Conservation (phyloP, 2,329 filamentous ascomycete species). For the Teratosphaeria zuluensis region DNA sequence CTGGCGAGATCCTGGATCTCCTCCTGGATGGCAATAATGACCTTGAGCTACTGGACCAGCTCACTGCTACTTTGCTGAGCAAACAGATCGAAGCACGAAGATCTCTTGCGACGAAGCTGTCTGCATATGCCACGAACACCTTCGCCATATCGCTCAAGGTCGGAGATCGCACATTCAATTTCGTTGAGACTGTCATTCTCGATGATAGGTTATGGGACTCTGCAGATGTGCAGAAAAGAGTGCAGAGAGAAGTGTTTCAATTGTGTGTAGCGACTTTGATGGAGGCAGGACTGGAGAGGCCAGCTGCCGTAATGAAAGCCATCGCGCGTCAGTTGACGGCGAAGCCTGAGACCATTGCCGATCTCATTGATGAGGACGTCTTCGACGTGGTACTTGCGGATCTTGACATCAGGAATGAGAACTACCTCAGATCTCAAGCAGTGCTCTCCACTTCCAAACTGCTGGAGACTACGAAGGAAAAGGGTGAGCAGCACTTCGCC, state of each 20-base stretch:
- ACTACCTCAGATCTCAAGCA: slow-evolving; percentile 67
- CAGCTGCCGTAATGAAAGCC: slow-evolving; percentile 51
- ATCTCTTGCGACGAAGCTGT: slow-evolving; percentile 29
- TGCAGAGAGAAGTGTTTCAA: slow-evolving; percentile 53
- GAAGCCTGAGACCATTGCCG: slow-evolving; percentile 46
- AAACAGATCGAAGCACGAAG: slow-evolving; percentile 27
- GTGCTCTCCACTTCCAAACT: slow-evolving; percentile 75
- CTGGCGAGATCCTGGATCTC: slow-evolving; percentile 30
- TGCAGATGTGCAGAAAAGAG: slow-evolving; percentile 35
- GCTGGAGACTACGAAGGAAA: slow-evolving; percentile 64
- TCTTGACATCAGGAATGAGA: slow-evolving; percentile 71
- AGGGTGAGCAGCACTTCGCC: slow-evolving; percentile 54
- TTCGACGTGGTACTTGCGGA: slow-evolving; percentile 80
- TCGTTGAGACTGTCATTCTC: slow-evolving; percentile 32
- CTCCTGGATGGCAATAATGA: slow-evolving; percentile 31
- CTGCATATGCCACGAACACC: slow-evolving; percentile 30
- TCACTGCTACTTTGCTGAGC: slow-evolving; percentile 26
- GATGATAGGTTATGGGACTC: slow-evolving; percentile 33
- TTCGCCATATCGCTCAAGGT: slow-evolving; percentile 36
- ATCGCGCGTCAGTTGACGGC: slow-evolving; percentile 50
- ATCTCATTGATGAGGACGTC: slow-evolving; percentile 63
- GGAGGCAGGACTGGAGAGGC: slow-evolving; percentile 72
- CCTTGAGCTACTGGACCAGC: slow-evolving; percentile 26
- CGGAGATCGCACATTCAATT: slow-evolving; percentile 37
- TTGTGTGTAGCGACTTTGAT: slow-evolving; percentile 81